These are phyloP conservation scores for Monilinia fructicola DNA, from an alignment of 2,329 filamentous ascomycete species.

Conservation along the genomic window DNA sequence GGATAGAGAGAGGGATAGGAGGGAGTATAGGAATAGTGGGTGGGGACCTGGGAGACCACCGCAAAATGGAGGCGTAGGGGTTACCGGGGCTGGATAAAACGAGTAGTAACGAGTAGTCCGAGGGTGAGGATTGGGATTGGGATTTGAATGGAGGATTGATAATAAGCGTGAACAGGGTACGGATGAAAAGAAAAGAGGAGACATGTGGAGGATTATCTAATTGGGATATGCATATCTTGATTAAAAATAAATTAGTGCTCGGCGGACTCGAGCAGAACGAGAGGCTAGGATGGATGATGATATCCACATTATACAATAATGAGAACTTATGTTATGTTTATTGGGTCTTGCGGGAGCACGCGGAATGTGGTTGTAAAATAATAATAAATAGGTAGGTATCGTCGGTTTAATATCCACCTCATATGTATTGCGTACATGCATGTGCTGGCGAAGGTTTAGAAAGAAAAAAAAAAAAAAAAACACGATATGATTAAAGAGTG, in stretches of 20 bases:
- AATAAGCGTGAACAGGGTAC: background rate
- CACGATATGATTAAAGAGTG: too few species aligned
- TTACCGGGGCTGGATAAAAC: conserved; percentile 38
- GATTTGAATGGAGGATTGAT: background rate
- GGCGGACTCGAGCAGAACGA: background rate
- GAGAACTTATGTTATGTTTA: conserved; percentile 7
- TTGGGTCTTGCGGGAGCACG: background rate
- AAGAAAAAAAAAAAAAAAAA: too few species aligned
- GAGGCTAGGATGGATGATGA: background rate
- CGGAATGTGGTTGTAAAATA: too few species aligned
- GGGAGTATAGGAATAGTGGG: conserved; percentile 40
- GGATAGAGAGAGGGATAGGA: conserved; percentile 5
- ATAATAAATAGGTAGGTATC: too few species aligned
- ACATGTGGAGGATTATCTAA: conserved; percentile 14
- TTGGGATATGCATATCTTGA: conserved; percentile 21
- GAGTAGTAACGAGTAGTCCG: too few species aligned
- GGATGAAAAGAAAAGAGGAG: background rate
- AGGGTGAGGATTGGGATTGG: background rate
- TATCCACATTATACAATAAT: conserved; percentile 17
- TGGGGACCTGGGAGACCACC: conserved; percentile 38
- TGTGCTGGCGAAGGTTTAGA: too few species aligned
- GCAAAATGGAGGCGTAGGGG: conserved; percentile 40
- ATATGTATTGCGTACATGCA: too few species aligned
- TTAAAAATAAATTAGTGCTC: conserved; percentile 12
- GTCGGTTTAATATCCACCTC: too few species aligned